Conservation (phyloP, 768 basidiomycete species). For the Postia placenta region DNA sequence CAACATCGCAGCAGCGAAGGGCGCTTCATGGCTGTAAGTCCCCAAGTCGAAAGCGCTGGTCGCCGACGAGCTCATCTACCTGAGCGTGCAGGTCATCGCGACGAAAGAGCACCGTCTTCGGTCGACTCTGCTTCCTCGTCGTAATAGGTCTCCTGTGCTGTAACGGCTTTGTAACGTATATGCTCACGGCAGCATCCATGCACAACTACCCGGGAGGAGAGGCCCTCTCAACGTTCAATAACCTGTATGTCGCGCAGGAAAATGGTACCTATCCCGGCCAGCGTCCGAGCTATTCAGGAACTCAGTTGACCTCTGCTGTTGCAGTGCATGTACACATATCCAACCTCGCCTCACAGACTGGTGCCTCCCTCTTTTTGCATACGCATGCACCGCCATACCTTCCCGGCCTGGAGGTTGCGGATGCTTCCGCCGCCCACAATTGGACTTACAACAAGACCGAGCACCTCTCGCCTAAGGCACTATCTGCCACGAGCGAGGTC, state of each 20-base stretch:
- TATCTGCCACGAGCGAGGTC: constrained; percentile 35
- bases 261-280: constrained; percentile 28
- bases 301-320: no score
- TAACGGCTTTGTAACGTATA: constrained; percentile 48
- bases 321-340: constrained; percentile 71
- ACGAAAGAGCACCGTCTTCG: constrained; percentile 42
- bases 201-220: constrained; percentile 88
- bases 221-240: constrained; percentile 61
- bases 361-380: constrained; percentile 84
- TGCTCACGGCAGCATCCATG: constrained; percentile 54
- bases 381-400: constrained; percentile 52
- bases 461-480: constrained; percentile 34
- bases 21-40: constrained; percentile 60
- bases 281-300: no score
- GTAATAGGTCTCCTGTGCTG: constrained; percentile 41
- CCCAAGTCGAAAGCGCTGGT: not conserved
- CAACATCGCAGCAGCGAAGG: constrained; percentile 74
- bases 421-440: constrained; percentile 10
- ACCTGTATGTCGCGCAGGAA: constrained; percentile 30
- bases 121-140: constrained; percentile 38
- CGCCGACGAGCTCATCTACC: constrained; percentile 2
- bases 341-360: constrained; percentile 84
- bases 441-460: constrained; percentile 89
- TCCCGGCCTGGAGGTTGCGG: constrained; percentile 11
- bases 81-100: constrained; percentile 34